These are phyloP conservation scores for Pythium brassicae DNA, from an alignment of 352 stramenopile genomes.

Conservation along the genomic window DNA sequence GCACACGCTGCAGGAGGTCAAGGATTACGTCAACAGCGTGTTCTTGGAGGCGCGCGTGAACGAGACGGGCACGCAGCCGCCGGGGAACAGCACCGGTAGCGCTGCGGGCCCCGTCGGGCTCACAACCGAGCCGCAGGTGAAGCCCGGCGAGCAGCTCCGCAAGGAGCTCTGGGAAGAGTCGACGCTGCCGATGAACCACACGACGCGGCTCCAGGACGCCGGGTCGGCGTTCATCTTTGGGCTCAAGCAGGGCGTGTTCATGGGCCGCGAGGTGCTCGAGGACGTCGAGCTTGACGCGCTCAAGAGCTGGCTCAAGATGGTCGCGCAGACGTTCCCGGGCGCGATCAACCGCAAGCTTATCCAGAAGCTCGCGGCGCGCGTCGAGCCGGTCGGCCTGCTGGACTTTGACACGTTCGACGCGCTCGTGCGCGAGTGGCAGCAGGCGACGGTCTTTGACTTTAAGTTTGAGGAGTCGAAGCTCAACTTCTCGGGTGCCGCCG, in stretches of 20 bases:
- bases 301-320: conserved; percentile 73
- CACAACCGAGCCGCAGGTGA: conserved; percentile 6
- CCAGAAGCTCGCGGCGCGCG: conserved; percentile 33
- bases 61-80: conserved; percentile 55
- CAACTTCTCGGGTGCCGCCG: conserved; percentile 31
- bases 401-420: conserved; percentile 71
- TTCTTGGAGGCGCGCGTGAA: conserved; percentile 65
- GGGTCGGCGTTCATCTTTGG: conserved; percentile 79
- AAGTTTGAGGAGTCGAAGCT: conserved; percentile 45
- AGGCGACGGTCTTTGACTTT: conserved; percentile 43
- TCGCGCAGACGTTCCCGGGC: conserved; percentile 68
- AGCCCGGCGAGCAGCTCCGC: conserved; percentile 33
- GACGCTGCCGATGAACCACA: conserved; percentile 67
- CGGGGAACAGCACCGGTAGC: conserved; percentile 7
- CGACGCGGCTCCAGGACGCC: conserved; percentile 70
- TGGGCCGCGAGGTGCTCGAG: conserved; percentile 68
- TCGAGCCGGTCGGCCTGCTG: conserved; percentile 50
- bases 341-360: conserved; percentile 72
- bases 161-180: conserved; percentile 73
- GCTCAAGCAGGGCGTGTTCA: conserved; percentile 72
- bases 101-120: neutral
- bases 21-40: conserved; percentile 61
- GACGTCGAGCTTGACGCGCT: conserved; percentile 74
- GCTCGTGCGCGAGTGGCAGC: conserved; percentile 60
- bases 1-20: conserved; percentile 74